Percentiles rank a stretch among this genome's conserved stretches.
Evolutionary conservation across 2,329 filamentous ascomycete genomes (phyloP).

Genomic region (Myriosclerotinia scirpicola): DNA sequence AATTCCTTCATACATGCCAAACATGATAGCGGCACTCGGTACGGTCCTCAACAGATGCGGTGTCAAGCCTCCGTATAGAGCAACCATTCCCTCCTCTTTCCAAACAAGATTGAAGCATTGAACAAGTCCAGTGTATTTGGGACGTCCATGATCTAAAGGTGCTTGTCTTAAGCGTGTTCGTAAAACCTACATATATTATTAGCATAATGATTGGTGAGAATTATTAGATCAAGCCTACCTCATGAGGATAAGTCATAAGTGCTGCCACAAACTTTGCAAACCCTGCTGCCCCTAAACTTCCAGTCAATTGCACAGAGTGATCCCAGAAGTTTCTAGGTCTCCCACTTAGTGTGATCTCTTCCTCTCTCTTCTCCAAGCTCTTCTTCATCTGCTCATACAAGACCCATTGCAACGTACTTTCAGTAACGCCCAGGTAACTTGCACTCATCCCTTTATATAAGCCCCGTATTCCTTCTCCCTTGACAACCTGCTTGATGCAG

Average conservation of each 20-base stretch:
- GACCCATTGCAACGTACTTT: conserved; percentile 91
- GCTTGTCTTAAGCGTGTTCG: conserved; percentile 83
- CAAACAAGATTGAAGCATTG: conserved; percentile 88
- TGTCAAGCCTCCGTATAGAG: conserved; percentile 86
- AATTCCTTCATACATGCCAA: conserved; percentile 68
- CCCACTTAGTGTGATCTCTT: conserved; percentile 56
- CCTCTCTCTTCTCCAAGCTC: conserved; percentile 64
- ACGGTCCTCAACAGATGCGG: conserved; percentile 90
- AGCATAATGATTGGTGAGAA: conserved; percentile 17
- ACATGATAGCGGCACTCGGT: conserved; percentile 93
- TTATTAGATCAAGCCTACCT: conserved; percentile 53
- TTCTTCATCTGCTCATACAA: conserved; percentile 91
- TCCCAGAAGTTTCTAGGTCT: conserved; percentile 70
- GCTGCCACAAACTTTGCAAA: conserved; percentile 83
- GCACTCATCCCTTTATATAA: conserved; percentile 90
- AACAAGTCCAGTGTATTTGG: conserved; percentile 84
- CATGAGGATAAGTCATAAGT: conserved; percentile 86
- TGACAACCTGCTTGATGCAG: conserved; percentile 78
- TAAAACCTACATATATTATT: conserved; percentile 57
- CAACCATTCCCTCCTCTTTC: conserved; percentile 83
- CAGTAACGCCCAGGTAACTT: conserved; percentile 85
- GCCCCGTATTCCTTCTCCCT: conserved; percentile 76
- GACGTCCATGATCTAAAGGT: conserved; percentile 66
- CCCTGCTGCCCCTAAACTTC: conserved; percentile 76
- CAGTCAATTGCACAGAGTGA: conserved; percentile 71